These are phyloP conservation scores for Lasiodiplodia theobromae DNA, from an alignment of 2,329 filamentous ascomycete genomes.

Conservation along the genomic window DNA sequence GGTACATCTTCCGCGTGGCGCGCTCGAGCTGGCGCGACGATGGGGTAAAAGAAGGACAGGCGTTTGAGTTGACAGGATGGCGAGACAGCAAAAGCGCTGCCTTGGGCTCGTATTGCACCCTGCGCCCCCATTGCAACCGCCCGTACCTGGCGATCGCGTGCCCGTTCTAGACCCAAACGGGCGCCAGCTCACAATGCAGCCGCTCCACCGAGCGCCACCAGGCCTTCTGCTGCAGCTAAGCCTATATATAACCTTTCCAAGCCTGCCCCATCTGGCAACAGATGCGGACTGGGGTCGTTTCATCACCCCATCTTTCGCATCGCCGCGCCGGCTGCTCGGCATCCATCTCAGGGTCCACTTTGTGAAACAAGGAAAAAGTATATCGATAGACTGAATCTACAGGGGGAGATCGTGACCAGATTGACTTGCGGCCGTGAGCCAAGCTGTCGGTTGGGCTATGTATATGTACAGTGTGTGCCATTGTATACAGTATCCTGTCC, in stretches of 20 bases:
- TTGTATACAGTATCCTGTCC: not conserved
- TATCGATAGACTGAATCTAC: conserved; percentile 10
- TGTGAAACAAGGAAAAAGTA: conserved; percentile 6
- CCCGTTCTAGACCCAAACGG: not conserved
- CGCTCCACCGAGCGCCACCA: conserved; percentile 6
- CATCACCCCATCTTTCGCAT: not conserved
- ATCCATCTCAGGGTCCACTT: not conserved
- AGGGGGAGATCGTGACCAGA: conserved; percentile 8
- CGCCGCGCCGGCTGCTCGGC: not conserved
- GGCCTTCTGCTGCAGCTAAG: not conserved
- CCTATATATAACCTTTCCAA: conserved; percentile 14
- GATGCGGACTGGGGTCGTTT: conserved; percentile 17
- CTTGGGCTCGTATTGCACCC: conserved; percentile 22
- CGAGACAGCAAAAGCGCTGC: not conserved
- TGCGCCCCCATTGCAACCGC: conserved; percentile 14
- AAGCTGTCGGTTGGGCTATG: conserved; percentile 13
- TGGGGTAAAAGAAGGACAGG: not conserved
- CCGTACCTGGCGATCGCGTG: conserved; percentile 18
- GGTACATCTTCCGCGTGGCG: conserved; percentile 2
- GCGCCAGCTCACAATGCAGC: not conserved
- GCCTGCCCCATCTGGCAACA: not conserved
- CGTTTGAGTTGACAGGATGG: conserved; percentile 4
- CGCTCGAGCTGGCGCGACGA: not conserved
- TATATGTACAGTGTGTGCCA: conserved; percentile 10
- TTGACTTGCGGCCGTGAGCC: conserved; percentile 8